Conservation (phyloP, 495 filamentous ascomycete genomes). For the Astrothelium macrocarpum region DNA sequence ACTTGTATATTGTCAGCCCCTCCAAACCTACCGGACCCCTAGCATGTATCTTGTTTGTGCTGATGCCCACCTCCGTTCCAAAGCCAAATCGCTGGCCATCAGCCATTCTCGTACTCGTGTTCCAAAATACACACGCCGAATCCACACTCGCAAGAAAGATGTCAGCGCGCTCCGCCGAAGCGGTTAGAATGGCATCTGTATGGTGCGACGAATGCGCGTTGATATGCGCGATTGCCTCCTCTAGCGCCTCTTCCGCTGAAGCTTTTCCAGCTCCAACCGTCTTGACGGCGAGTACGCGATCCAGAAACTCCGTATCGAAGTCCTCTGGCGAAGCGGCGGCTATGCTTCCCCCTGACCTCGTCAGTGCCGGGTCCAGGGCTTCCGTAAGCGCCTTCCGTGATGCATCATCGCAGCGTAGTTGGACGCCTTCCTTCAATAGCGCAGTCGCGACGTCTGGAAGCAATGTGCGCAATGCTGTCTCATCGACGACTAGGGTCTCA, state of each 20-base stretch:
- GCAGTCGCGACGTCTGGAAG: constrained; percentile 62
- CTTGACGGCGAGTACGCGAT: constrained; percentile 76
- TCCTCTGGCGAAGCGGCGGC: constrained; percentile 58
- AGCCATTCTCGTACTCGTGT: constrained; percentile 85
- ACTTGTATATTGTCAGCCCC: constrained; percentile 94
- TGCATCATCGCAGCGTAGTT: constrained; percentile 67
- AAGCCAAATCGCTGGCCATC: constrained; percentile 97
- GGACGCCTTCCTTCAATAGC: constrained; percentile 65
- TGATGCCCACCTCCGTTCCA: constrained; percentile 95
- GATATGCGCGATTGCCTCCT: constrained; percentile 76
- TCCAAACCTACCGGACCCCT: constrained; percentile 89
- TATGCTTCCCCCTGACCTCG: too few relatives aligned
- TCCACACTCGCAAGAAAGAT: constrained; percentile 76
- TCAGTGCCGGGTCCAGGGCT: constrained; percentile 31
- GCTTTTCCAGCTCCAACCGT: constrained; percentile 43
- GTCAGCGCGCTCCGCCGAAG: constrained; percentile 53
- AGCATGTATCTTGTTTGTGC: constrained; percentile 96
- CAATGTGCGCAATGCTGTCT: constrained; percentile 54
- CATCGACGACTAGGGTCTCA: constrained; percentile 81
- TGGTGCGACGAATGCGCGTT: constrained; percentile 88
- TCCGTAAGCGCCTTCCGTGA: constrained; percentile 51
- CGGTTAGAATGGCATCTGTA: constrained; percentile 83
- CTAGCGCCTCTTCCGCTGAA: constrained; percentile 35
- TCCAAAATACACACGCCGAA: constrained; percentile 93
- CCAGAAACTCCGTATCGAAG: constrained; percentile 83